phyloP scores from a whole-genome alignment of 164 flowering plant species.

The Stephania cephalantha region DNA sequence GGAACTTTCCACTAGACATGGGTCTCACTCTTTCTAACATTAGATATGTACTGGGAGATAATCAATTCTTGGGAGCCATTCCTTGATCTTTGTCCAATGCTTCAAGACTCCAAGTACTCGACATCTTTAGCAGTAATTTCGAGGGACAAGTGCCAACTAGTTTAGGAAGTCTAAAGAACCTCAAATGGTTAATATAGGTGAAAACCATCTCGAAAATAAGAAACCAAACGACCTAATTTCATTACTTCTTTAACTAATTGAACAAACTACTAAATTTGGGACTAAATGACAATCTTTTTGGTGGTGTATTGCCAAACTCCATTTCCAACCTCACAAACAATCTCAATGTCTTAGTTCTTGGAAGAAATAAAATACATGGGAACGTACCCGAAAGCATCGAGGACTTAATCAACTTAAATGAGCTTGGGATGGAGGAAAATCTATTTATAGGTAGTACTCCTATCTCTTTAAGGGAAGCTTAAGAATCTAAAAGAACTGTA shows the following conservation, averaged over 20 bases:
- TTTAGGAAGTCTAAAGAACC: neutral
- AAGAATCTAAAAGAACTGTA: neutral
- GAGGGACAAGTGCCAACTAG: neutral
- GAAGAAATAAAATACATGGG: conserved; percentile 24
- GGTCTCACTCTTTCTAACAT: conserved; percentile 25
- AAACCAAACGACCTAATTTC: conserved; percentile 15
- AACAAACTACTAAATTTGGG: conserved; percentile 7
- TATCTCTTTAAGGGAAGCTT: neutral
- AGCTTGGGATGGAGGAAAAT: conserved; percentile 11
- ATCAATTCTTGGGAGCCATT: conserved; percentile 7
- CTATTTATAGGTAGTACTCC: conserved; percentile 29
- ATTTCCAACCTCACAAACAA: conserved; percentile 26
- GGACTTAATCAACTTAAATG: conserved; percentile 21
- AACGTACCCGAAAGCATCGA: conserved; percentile 27
- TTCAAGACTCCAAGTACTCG: neutral
- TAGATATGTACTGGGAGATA: neutral
- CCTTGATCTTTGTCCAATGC: conserved; percentile 9
- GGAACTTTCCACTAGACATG: conserved; percentile 20
- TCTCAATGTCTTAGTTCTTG: neutral
- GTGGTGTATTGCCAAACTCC: conserved; percentile 26
- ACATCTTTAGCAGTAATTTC: neutral
- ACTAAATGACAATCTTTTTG: conserved; percentile 13
- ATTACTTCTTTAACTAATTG: conserved; percentile 19
- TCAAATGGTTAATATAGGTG: neutral
- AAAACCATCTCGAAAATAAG: conserved; percentile 12